Evolutionary conservation across 257 asterid species (phyloP).

Genomic region (Striga asiatica): DNA sequence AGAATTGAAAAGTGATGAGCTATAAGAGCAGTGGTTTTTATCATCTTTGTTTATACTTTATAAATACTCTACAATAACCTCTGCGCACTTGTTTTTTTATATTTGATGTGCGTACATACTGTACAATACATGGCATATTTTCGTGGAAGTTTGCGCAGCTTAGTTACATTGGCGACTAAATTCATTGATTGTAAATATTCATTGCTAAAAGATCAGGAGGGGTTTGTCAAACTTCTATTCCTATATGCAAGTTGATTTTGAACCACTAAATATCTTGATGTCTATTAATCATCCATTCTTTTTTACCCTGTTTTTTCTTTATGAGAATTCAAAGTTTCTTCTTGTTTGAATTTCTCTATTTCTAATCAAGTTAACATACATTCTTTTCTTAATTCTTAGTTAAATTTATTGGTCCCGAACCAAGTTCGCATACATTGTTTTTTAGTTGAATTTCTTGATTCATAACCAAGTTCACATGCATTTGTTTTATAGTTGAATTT

Average conservation of each 20-base stretch:
- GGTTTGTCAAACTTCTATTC: background rate
- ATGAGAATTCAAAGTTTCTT: background rate
- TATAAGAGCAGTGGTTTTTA: background rate
- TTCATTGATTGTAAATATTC: background rate
- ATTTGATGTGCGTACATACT: too few species aligned
- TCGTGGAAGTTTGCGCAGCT: too few species aligned
- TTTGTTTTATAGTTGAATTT: too few species aligned
- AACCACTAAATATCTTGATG: background rate
- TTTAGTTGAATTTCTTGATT: background rate
- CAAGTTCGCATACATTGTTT: background rate
- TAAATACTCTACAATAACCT: too few species aligned
- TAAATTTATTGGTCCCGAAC: background rate
- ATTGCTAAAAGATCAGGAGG: background rate
- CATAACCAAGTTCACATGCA: too few species aligned
- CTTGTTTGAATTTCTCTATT: background rate
- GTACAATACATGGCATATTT: too few species aligned
- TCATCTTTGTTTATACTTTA: too few species aligned
- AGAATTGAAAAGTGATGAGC: too few species aligned
- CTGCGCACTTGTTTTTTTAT: too few species aligned
- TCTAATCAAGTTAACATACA: too few species aligned
- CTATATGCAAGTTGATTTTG: background rate
- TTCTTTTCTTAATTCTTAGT: too few species aligned
- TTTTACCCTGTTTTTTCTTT: background rate
- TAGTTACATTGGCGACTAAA: too few species aligned
- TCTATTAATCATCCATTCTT: background rate